A percentile compares a stretch with the other conserved stretches of the same genome.
These are phyloP conservation scores for Pezicula neosporulosa DNA, from an alignment of 2,329 filamentous ascomycete species.

Conservation along the genomic window DNA sequence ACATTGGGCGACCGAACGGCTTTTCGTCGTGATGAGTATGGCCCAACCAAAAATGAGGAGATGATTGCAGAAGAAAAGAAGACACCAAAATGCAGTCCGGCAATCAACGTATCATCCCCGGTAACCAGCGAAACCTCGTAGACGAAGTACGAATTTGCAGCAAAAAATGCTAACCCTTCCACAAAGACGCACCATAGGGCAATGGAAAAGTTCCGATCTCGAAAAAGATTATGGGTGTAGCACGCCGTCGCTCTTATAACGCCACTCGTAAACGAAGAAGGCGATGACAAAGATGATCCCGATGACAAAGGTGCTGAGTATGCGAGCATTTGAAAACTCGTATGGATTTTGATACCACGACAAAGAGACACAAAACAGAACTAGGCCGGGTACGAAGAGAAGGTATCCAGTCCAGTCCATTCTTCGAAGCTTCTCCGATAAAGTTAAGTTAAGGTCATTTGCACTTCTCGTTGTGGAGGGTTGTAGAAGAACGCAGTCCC, in stretches of 20 bases:
- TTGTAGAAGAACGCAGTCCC: constrained; percentile 29
- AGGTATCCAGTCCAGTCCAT: constrained; percentile 38
- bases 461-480: constrained; percentile 25
- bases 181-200: constrained; percentile 32
- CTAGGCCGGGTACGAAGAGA: constrained; percentile 30
- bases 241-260: constrained; percentile 35
- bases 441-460: constrained; percentile 24
- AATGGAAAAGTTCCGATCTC: constrained; percentile 33
- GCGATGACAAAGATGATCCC: constrained; percentile 24
- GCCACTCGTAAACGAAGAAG: constrained; percentile 31
- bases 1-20: too few species aligned
- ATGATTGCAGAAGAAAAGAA: constrained; percentile 12
- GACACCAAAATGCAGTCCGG: too few species aligned
- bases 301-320: constrained; percentile 32
- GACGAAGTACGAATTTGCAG: constrained; percentile 39
- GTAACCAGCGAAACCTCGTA: constrained; percentile 26
- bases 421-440: constrained; percentile 29
- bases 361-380: constrained; percentile 35
- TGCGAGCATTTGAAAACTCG: constrained; percentile 32
- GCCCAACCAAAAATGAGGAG: too few species aligned
- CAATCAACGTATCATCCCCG: too few species aligned
- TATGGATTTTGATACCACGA: constrained; percentile 37
- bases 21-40: too few species aligned
- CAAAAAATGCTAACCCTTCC: constrained; percentile 37
- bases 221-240: constrained; percentile 37